A percentile compares a stretch with the other conserved stretches of the same genome.
These are phyloP conservation scores for Colletotrichum tropicale DNA, from an alignment of 2,329 filamentous ascomycete genomes.

Conservation along the genomic window DNA sequence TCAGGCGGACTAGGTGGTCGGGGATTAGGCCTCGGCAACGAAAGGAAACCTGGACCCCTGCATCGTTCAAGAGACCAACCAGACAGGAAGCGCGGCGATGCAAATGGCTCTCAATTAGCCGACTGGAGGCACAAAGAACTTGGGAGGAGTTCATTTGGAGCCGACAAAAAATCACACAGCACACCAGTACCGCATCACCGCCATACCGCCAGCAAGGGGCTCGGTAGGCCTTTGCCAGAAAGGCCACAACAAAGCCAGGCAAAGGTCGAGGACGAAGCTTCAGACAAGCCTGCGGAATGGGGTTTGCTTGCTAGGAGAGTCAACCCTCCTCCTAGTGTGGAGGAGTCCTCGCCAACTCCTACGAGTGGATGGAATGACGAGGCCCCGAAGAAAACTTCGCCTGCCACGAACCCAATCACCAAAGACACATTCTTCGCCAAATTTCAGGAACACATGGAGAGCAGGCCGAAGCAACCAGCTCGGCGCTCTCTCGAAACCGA, in stretches of 20 bases:
- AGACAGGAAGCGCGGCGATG: neutral
- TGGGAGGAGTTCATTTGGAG: neutral
- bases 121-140: conserved; percentile 7
- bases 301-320: neutral
- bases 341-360: neutral
- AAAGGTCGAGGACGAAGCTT: neutral
- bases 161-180: neutral
- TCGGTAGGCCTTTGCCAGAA: neutral
- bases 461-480: neutral
- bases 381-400: neutral
- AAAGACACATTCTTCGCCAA: neutral
- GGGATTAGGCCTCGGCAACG: neutral
- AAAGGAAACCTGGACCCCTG: neutral
- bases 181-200: conserved; percentile 5
- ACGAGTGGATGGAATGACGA: neutral
- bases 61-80: neutral
- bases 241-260: neutral
- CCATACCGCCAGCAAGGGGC: neutral
- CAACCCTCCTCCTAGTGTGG: neutral
- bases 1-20: neutral
- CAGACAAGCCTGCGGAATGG: neutral
- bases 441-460: neutral
- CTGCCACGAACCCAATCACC: neutral
- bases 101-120: neutral
- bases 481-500: neutral